A percentile compares a stretch with the other conserved stretches of the same genome.
These are phyloP conservation scores for Tricholoma sp. DNA, from an alignment of 768 basidiomycete species.

Conservation along the genomic window DNA sequence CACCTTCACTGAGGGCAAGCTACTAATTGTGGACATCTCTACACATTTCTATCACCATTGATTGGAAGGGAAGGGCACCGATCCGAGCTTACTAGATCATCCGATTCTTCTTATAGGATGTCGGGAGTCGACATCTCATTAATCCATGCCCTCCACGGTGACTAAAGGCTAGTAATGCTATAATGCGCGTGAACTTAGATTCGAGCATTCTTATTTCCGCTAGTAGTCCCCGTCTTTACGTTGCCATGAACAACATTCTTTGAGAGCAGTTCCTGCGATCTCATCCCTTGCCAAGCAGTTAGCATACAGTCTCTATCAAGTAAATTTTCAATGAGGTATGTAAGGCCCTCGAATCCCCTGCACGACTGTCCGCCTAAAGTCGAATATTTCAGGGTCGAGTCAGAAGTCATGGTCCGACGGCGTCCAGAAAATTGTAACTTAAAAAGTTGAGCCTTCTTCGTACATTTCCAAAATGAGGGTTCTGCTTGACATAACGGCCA, in stretches of 20 bases:
- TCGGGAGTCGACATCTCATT: neutral
- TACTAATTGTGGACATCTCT: neutral
- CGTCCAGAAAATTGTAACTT: neutral
- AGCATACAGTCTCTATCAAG: neutral
- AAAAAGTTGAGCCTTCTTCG: neutral
- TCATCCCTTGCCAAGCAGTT: neutral
- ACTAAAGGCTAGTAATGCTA: neutral
- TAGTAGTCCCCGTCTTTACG: neutral
- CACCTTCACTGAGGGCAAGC: neutral
- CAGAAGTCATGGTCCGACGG: neutral
- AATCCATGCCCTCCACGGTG: neutral
- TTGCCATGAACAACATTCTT: neutral
- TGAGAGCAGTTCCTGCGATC: neutral
- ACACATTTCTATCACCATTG: slow-evolving; percentile 7
- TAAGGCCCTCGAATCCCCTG: neutral
- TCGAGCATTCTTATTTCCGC: neutral
- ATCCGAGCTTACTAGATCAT: slow-evolving; percentile 18
- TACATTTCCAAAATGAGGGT: neutral
- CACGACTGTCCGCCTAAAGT: neutral
- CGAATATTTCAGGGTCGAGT: neutral
- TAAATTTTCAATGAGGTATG: neutral
- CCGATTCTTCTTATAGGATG: slow-evolving; percentile 8
- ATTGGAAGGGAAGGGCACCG: slow-evolving; percentile 8
- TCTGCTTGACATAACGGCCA: neutral
- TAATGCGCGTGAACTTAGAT: neutral